Conservation (phyloP, 2,329 filamentous ascomycete species). For the Endocalyx cinctus region DNA sequence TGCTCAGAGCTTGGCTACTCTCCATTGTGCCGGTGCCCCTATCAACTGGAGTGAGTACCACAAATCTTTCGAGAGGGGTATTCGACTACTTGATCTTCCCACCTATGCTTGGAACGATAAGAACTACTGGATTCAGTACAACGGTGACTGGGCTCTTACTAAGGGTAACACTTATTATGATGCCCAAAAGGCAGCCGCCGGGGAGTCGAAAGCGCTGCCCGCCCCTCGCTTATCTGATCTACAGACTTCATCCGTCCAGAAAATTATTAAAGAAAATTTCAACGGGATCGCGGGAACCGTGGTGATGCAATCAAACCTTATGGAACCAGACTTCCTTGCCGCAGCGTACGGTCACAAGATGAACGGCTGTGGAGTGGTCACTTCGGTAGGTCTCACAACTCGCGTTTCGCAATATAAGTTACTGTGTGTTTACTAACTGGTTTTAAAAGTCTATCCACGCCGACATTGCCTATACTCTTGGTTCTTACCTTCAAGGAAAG, state of each 20-base stretch:
- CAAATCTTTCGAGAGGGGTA: conserved; percentile 37
- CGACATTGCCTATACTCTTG: conserved; percentile 61
- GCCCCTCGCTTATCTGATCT: conserved; percentile 9
- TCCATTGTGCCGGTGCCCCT: conserved; percentile 58
- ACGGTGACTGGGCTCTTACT: conserved; percentile 66
- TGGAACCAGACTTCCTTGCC: conserved; percentile 31
- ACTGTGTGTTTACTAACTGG: too few species aligned
- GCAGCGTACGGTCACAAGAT: conserved; percentile 38
- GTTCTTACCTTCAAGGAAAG: conserved; percentile 53
- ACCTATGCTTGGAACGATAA: conserved; percentile 69
- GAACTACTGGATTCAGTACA: conserved; percentile 62
- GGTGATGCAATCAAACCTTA: conserved; percentile 34
- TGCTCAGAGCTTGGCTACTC: conserved; percentile 38
- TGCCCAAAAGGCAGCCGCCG: conserved; percentile 1
- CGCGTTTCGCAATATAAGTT: conserved; percentile 5
- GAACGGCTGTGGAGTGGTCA: conserved; percentile 36
- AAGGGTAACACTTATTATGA: conserved; percentile 37
- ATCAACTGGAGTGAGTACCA: conserved; percentile 71
- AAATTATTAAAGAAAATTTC: conserved; percentile 31
- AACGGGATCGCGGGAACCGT: conserved; percentile 19
- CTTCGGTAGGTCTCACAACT: conserved; percentile 32
- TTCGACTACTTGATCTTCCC: conserved; percentile 57
- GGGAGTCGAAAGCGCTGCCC: not conserved
- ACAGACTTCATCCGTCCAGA: conserved; percentile 31
- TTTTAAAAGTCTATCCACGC: conserved; percentile 53